A percentile compares a stretch with the other conserved stretches of the same genome.
Conservation (phyloP, 805 yeast species). For the Starmerella powellii region DNA sequence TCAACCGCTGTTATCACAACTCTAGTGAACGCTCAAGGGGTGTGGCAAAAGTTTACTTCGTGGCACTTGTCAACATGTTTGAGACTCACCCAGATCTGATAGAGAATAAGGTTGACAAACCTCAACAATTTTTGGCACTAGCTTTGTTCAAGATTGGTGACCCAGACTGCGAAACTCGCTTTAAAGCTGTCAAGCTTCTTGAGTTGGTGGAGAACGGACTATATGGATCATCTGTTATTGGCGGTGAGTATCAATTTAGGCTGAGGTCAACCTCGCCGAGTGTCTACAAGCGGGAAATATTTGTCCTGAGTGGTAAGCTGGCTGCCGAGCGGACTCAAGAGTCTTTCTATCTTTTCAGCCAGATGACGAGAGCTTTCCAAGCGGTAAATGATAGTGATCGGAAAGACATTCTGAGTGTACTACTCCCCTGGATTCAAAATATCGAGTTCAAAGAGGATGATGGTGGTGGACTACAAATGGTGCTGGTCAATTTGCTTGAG, state of each 20-base stretch:
- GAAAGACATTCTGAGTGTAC: conserved; percentile 65
- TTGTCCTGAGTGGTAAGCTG: conserved; percentile 62
- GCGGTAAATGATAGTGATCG: conserved; percentile 48
- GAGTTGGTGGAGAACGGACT: conserved; percentile 50
- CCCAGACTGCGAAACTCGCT: conserved; percentile 53
- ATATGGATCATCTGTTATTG: conserved; percentile 43
- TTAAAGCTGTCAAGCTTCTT: conserved; percentile 60
- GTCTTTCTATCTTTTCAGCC: conserved; percentile 52
- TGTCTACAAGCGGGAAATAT: conserved; percentile 76
- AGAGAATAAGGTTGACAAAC: conserved; percentile 29
- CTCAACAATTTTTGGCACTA: conserved; percentile 55
- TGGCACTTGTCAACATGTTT: conserved; percentile 55
- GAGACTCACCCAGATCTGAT: conserved; percentile 35
- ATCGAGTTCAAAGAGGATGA: conserved; percentile 43
- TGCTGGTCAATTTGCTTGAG: conserved; percentile 43
- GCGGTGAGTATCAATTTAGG: conserved; percentile 48
- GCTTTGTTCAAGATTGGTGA: conserved; percentile 72
- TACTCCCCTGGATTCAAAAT: conserved; percentile 87
- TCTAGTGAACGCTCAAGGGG: conserved; percentile 30
- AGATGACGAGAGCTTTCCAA: conserved; percentile 57
- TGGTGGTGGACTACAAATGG: conserved; percentile 19
- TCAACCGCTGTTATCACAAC: conserved; percentile 57
- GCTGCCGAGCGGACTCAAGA: conserved; percentile 50
- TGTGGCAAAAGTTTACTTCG: conserved; percentile 57
- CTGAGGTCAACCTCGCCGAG: conserved; percentile 65